Evolutionary conservation across 176 grass and related monocot species (phyloP).

Genomic region (Bromus sterilis): DNA sequence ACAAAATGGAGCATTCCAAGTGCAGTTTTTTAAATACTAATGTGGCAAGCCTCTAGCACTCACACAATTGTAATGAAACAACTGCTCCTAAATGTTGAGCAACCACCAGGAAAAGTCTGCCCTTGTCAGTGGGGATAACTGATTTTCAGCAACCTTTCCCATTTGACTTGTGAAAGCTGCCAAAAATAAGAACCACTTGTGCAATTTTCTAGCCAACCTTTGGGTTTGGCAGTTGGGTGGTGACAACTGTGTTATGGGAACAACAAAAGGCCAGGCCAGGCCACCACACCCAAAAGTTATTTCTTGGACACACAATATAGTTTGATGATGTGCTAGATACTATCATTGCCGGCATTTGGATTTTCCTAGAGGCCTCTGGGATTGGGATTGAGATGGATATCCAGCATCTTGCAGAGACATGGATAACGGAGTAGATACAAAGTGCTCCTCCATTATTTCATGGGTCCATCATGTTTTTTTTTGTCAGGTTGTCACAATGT

Average conservation of each 20-base stretch:
- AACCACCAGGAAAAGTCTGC: not conserved
- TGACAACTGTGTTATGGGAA: constrained; percentile 23
- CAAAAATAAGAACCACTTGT: not conserved
- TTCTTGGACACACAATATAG: constrained; percentile 21
- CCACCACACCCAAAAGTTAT: constrained; percentile 23
- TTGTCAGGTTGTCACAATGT: not conserved
- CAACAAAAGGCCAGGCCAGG: constrained; percentile 18
- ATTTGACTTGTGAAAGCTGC: constrained; percentile 17
- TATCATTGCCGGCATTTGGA: constrained; percentile 22
- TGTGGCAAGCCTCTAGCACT: not conserved
- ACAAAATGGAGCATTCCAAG: not conserved
- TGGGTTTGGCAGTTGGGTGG: constrained; percentile 17
- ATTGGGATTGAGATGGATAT: constrained; percentile 17
- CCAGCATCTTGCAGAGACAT: constrained; percentile 21
- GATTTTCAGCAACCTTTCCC: not conserved
- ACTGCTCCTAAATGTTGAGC: not conserved
- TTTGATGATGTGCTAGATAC: not conserved
- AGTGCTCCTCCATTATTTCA: not conserved
- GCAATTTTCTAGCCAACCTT: not conserved
- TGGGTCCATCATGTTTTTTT: not conserved
- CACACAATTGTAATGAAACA: not conserved
- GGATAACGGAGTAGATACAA: constrained; percentile 1
- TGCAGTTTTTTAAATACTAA: not conserved
- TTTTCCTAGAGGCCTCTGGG: not conserved
- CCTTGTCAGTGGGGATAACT: not conserved